Base-by-base conservation (phyloP, 257 asterid species). In the Solanum peruvianum region DNA sequence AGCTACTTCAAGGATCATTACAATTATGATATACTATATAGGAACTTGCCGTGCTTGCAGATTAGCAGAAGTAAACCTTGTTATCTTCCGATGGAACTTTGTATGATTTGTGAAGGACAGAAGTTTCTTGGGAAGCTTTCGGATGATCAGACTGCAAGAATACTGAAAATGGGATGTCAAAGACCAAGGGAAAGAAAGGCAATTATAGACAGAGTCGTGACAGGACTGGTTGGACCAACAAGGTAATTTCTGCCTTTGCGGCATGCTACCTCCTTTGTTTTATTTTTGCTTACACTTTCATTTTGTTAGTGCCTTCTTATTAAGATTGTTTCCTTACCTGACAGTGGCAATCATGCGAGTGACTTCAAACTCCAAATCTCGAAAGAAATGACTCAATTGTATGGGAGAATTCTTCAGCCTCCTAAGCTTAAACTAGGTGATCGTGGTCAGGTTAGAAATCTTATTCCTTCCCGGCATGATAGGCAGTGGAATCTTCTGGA, bases 71-170 rank as follows among this genome's bases (percentile, higher is more conserved):
- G 99, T 90, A 97, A 91, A 49, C 96, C 98, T 4, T 97, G 99
- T 87, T 97, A 93, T 83, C 91, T 97, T 11, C 99, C 99, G 4
- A 95, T 97, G 99, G 99, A 97, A 86, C 96, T 97, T 31, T 97
- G 99, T 91, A 94, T 93, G 27, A 93, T 97, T 78, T 97, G 99
- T 88, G 99, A 97, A 93, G 99, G 99, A 81, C 99, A 97, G 91
- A 97, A 96, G 92, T 97, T 96, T 90, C 93, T 97, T 2, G 99
- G 99, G 77, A 96, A 95, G 92, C 97, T 97, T 23, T 93, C 98
- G 0, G 99, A 97, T 87, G 99, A 96, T 37, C 99, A 97, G 89
- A 97, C 99, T 1, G 92, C 89, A n/a, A 95, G 92, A 84, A 91
- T 97, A 81, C 94, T 97, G 71, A 93, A 94, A 90, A 92, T 97